phyloP scores from a whole-genome alignment of 352 stramenopile genomes.

The Elongisporangium undulatum region DNA sequence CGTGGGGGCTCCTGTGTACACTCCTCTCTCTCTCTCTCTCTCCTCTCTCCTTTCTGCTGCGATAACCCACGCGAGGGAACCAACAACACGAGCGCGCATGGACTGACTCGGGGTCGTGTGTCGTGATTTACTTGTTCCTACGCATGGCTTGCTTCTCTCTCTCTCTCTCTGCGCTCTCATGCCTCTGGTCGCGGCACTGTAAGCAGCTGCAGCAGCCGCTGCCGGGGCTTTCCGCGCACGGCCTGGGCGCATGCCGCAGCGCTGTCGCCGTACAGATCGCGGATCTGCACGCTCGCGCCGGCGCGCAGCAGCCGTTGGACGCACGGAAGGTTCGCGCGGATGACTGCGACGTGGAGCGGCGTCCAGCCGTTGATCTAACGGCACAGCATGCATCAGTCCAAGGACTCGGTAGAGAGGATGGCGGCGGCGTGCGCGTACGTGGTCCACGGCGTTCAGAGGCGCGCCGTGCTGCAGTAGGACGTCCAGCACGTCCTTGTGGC shows the following conservation, averaged over 20 bases:
- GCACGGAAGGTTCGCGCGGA: constrained; percentile 40
- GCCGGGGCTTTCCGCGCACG: constrained; percentile 36
- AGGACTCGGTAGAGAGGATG: neutral
- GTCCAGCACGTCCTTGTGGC: constrained; percentile 44
- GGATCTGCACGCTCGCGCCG: constrained; percentile 28
- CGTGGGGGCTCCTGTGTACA: neutral
- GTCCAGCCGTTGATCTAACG: constrained; percentile 61
- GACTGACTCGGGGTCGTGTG: too few species aligned
- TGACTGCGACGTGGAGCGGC: constrained; percentile 57
- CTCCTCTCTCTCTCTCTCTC: neutral
- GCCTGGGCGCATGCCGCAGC: constrained; percentile 29
- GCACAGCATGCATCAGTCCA: too few species aligned
- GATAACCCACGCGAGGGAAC: neutral
- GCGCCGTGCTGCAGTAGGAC: constrained; percentile 37
- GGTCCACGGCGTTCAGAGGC: constrained; percentile 54
- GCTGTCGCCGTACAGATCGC: constrained; percentile 54
- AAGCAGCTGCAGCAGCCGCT: constrained; percentile 37
- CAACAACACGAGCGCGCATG: neutral
- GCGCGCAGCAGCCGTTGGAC: constrained; percentile 40
- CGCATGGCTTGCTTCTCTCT: neutral
- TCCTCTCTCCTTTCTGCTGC: constrained; percentile 1
- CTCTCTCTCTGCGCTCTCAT: neutral
- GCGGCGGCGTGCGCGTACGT: constrained; percentile 17
- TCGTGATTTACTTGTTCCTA: neutral
- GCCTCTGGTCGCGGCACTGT: constrained; percentile 6